These are phyloP conservation scores for Dissoconium aciculare DNA, from an alignment of 2,329 filamentous ascomycete species.

Conservation along the genomic window DNA sequence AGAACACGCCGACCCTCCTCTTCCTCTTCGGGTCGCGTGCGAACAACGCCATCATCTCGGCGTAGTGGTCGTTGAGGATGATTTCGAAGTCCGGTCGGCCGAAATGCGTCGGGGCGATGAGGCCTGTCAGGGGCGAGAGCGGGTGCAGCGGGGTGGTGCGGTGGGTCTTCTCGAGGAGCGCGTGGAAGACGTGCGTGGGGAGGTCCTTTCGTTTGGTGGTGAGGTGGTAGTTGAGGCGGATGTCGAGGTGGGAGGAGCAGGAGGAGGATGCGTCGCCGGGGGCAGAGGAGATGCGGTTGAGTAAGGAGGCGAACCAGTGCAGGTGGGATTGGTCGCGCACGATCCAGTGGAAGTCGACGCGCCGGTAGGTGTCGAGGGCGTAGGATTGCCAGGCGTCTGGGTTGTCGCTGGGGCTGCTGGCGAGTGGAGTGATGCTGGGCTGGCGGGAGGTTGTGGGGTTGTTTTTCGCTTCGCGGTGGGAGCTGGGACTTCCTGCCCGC, in stretches of 20 bases:
- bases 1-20: conserved; percentile 39
- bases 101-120: conserved; percentile 40
- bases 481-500: background rate
- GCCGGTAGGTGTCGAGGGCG: conserved; percentile 16
- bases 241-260: conserved; percentile 33
- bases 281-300: conserved; percentile 36
- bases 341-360: conserved; percentile 47
- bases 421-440: background rate
- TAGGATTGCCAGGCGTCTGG: background rate
- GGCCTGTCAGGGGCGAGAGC: conserved; percentile 39
- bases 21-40: conserved; percentile 20
- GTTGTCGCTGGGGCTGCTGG: background rate
- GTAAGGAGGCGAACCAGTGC: conserved; percentile 42
- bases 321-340: conserved; percentile 43
- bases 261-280: conserved; percentile 24
- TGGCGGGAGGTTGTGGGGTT: background rate
- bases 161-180: conserved; percentile 41
- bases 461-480: background rate
- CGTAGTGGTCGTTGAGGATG: conserved; percentile 41
- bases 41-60: conserved; percentile 32
- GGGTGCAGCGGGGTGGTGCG: conserved; percentile 28
- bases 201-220: conserved; percentile 41
- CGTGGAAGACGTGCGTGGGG: conserved; percentile 41
- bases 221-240: conserved; percentile 42
- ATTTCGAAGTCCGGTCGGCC: conserved; percentile 39